These are phyloP conservation scores for Prunus persica DNA, from an alignment of 306 rosid genomes.

Conservation along the genomic window DNA sequence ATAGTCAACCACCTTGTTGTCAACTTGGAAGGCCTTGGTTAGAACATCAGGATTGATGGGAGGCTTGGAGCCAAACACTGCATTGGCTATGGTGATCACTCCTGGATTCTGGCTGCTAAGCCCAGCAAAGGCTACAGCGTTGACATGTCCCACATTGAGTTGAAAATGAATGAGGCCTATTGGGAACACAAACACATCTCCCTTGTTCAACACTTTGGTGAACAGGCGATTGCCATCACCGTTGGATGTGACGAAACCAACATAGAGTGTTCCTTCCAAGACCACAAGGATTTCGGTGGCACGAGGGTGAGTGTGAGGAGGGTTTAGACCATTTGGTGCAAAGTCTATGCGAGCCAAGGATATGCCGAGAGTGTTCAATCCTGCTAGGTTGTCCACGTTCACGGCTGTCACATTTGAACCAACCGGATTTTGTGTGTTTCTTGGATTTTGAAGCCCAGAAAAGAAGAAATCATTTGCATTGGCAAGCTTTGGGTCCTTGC, in stretches of 20 bases:
- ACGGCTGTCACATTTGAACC: not conserved
- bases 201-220: not conserved
- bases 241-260: not conserved
- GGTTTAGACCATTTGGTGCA: not conserved
- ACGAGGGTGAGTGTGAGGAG: not conserved
- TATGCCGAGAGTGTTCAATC: not conserved
- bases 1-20: not conserved
- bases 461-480: not conserved
- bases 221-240: not conserved
- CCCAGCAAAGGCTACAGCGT: not conserved
- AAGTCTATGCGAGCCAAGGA: not conserved
- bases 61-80: not conserved
- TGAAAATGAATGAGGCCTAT: not conserved
- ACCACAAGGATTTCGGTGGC: not conserved
- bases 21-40: conserved; percentile 1
- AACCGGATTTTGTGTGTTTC: not conserved
- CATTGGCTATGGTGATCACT: conserved; percentile 5
- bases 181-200: too few species aligned
- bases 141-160: not conserved
- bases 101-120: not conserved
- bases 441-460: not conserved
- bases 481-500: not conserved
- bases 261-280: not conserved
- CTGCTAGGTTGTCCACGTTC: not conserved
- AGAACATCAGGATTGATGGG: conserved; percentile 1